Conservation (phyloP, 371 early-diverging fungal genomes). For the Rhizomucor miehei region DNA sequence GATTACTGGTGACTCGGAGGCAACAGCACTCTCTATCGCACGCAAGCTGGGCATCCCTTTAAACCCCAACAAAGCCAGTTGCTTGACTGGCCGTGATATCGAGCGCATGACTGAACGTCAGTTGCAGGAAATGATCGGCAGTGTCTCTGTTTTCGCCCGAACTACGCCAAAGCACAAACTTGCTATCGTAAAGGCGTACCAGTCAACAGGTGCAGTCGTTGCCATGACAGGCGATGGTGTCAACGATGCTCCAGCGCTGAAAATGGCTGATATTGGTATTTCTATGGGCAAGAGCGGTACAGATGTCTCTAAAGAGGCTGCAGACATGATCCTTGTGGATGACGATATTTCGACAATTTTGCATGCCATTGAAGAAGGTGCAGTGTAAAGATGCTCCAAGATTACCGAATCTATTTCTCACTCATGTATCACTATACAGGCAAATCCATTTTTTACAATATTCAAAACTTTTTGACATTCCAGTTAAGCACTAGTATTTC, state of each 20-base stretch:
- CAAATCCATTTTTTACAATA: slow-evolving; percentile 91
- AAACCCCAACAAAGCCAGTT: slow-evolving; percentile 46
- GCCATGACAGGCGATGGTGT: slow-evolving; percentile 98
- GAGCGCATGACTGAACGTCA: slow-evolving; percentile 66
- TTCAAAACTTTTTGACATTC: slow-evolving; percentile 89
- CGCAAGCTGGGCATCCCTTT: slow-evolving; percentile 71
- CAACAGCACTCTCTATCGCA: slow-evolving; percentile 80
- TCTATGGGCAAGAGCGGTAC: slow-evolving; percentile 91
- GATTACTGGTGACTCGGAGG: slow-evolving; percentile 91
- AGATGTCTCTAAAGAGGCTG: slow-evolving; percentile 89
- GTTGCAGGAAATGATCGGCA: slow-evolving; percentile 54
- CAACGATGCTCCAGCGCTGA: slow-evolving; percentile 92
- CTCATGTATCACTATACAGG: slow-evolving; percentile 26
- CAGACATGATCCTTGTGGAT: slow-evolving; percentile 90
- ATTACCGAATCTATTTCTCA: not conserved
- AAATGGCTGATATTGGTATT: slow-evolving; percentile 88
- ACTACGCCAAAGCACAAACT: slow-evolving; percentile 92
- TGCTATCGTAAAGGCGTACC: slow-evolving; percentile 78
- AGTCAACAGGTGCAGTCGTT: slow-evolving; percentile 70
- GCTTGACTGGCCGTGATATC: slow-evolving; percentile 72
- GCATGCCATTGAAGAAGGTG: slow-evolving; percentile 86
- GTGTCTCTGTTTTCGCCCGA: slow-evolving; percentile 82
- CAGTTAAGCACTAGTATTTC: slow-evolving; percentile 85
- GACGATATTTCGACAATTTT: slow-evolving; percentile 85
- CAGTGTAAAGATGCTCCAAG: no score